These are phyloP conservation scores for Ascochyta viciae-villosae DNA, from an alignment of 2,329 filamentous ascomycete genomes.

Conservation along the genomic window DNA sequence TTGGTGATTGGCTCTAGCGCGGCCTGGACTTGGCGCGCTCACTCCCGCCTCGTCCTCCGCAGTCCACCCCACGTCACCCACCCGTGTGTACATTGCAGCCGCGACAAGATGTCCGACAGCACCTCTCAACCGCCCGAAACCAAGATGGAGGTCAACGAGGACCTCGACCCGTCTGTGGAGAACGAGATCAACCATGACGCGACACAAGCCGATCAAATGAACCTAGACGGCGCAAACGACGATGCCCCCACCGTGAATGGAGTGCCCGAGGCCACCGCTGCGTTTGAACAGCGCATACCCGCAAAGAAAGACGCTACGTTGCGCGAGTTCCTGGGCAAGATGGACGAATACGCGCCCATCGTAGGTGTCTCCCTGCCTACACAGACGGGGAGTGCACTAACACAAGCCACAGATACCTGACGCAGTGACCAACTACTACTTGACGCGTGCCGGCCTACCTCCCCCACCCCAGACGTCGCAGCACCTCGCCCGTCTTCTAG, in stretches of 20 bases:
- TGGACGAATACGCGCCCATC: constrained; percentile 98
- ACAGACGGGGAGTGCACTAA: constrained; percentile 21
- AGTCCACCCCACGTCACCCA: constrained; percentile 18
- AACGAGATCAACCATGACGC: constrained; percentile 50
- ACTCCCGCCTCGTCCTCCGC: constrained; percentile 26
- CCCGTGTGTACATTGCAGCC: constrained; percentile 6
- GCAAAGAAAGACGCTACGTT: constrained; percentile 91
- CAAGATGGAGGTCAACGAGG: constrained; percentile 44
- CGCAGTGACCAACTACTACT: constrained; percentile 96
- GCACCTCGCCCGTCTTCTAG: constrained; percentile 88
- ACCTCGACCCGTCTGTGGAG: constrained; percentile 52
- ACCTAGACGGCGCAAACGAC: constrained; percentile 52
- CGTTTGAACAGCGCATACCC: constrained; percentile 69
- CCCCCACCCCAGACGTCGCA: constrained; percentile 90
- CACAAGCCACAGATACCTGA: constrained; percentile 79
- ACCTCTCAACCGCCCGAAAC: constrained; percentile 38
- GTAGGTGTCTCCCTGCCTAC: constrained; percentile 60
- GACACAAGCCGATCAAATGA: constrained; percentile 46
- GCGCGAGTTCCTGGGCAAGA: constrained; percentile 91
- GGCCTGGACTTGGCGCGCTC: constrained; percentile 4
- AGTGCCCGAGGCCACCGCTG: constrained; percentile 52
- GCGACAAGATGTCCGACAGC: constrained; percentile 42
- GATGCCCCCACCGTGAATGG: constrained; percentile 46
- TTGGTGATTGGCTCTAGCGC: constrained; percentile 15
- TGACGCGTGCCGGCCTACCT: constrained; percentile 92